These are phyloP conservation scores for Solanum paucissectum DNA, from an alignment of 257 asterid species.

Conservation along the genomic window DNA sequence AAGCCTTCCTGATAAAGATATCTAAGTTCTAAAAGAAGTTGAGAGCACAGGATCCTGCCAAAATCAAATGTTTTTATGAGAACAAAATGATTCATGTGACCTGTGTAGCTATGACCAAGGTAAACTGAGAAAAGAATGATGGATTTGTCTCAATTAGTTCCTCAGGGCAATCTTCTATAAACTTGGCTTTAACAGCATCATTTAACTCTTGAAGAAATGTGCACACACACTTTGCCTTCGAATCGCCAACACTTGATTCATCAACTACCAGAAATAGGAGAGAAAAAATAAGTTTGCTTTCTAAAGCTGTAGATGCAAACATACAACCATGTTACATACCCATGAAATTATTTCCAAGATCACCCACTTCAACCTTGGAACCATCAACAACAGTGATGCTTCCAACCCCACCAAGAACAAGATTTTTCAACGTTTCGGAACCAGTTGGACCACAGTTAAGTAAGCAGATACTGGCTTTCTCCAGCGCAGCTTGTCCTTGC, in stretches of 20 bases:
- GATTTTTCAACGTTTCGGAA: conserved; percentile 82
- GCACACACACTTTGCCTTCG: conserved; percentile 88
- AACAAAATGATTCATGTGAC: neutral
- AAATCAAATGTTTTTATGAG: neutral
- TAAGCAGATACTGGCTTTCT: conserved; percentile 89
- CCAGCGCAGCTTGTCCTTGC: conserved; percentile 96
- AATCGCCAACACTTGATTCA: conserved; percentile 78
- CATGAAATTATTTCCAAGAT: conserved; percentile 88
- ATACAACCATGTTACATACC: conserved; percentile 30
- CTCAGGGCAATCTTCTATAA: conserved; percentile 76
- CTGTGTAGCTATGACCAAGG: conserved; percentile 44
- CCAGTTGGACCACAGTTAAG: conserved; percentile 98
- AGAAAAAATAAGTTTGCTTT: neutral
- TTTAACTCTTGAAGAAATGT: conserved; percentile 90
- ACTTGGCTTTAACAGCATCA: conserved; percentile 92
- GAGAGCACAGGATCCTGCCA: neutral
- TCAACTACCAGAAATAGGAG: conserved; percentile 39
- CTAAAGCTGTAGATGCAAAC: neutral
- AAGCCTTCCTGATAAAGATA: neutral
- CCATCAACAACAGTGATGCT: conserved; percentile 95
- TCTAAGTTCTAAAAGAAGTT: conserved; percentile 4
- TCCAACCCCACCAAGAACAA: conserved; percentile 97
- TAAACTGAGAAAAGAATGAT: conserved; percentile 79
- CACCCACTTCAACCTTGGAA: conserved; percentile 81
- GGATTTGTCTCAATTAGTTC: conserved; percentile 67